Evolutionary conservation across 441 rosid genomes (phyloP).

Genomic region (Gossypium trilobum): DNA sequence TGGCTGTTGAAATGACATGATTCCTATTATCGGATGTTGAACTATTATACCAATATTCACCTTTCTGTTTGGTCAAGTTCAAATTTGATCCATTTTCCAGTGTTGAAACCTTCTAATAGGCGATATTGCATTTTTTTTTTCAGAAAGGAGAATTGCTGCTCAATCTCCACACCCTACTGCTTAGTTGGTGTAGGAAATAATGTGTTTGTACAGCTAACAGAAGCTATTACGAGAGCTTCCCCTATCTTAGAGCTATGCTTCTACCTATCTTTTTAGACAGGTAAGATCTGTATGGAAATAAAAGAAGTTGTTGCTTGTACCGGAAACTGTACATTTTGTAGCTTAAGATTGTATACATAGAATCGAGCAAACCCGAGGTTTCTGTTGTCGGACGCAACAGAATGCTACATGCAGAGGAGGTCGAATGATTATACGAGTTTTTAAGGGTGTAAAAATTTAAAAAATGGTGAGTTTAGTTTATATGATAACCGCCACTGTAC

Average conservation of each 20-base stretch:
- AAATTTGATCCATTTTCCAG: neutral
- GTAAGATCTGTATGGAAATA: constrained; percentile 44
- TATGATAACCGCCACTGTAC: constrained; percentile 34
- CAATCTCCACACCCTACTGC: constrained; percentile 50
- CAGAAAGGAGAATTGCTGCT: constrained; percentile 85
- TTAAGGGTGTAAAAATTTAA: constrained; percentile 34
- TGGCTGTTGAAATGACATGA: neutral
- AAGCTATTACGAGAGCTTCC: constrained; percentile 47
- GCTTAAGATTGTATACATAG: constrained; percentile 49
- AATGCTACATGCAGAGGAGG: constrained; percentile 25
- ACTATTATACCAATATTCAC: neutral
- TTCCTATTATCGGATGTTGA: neutral
- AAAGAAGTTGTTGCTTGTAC: constrained; percentile 42
- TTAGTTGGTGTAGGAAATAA: constrained; percentile 39
- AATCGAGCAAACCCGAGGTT: constrained; percentile 34
- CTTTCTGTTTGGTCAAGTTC: neutral
- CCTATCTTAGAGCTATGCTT: constrained; percentile 28
- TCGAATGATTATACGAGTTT: constrained; percentile 25
- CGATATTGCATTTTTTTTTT: constrained; percentile 23
- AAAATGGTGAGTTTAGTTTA: constrained; percentile 29
- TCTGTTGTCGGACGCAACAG: constrained; percentile 32
- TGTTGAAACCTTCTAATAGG: neutral
- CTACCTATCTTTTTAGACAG: constrained; percentile 35
- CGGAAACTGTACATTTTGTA: constrained; percentile 65
- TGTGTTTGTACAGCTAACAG: constrained; percentile 75